Percentiles rank a stretch among this genome's conserved stretches.
phyloP scores from a whole-genome alignment of 23 red algal species.

The Gracilaria gracilis region DNA sequence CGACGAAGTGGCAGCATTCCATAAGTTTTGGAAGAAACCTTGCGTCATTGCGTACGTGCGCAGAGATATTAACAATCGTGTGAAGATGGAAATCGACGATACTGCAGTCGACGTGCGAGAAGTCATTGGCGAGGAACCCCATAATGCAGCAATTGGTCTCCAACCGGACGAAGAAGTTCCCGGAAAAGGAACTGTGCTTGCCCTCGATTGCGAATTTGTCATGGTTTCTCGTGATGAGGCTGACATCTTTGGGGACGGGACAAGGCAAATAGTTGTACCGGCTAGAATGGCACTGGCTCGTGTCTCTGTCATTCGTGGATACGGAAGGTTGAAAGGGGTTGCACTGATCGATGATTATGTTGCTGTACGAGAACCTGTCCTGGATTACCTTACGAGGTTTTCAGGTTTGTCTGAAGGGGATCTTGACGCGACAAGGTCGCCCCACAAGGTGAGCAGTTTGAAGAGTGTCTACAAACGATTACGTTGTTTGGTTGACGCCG shows the following conservation, averaged over 20 bases:
- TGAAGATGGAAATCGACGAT: conserved; percentile 11
- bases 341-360: conserved; percentile 95
- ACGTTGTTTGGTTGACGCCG: conserved; percentile 79
- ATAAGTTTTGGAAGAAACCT: conserved; percentile 79
- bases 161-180: conserved; percentile 57
- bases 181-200: conserved; percentile 76
- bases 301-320: conserved; percentile 87
- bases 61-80: conserved; percentile 58
- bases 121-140: conserved; percentile 54
- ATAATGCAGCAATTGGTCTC: conserved; percentile 65
- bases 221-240: conserved; percentile 78
- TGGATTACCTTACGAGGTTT: conserved; percentile 93
- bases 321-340: conserved; percentile 53
- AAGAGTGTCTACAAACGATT: conserved; percentile 93
- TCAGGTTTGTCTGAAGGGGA: conserved; percentile 81
- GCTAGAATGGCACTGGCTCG: conserved; percentile 80
- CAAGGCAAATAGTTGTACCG: conserved; percentile 74
- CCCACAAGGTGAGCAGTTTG: conserved; percentile 64
- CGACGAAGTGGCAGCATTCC: conserved; percentile 77
- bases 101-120: conserved; percentile 48
- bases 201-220: conserved; percentile 94
- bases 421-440: conserved; percentile 70
- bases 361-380: conserved; percentile 66
- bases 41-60: conserved; percentile 80
- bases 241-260: conserved; percentile 79